These are phyloP conservation scores for Russula vinacea DNA, from an alignment of 768 basidiomycete species.

Conservation along the genomic window DNA sequence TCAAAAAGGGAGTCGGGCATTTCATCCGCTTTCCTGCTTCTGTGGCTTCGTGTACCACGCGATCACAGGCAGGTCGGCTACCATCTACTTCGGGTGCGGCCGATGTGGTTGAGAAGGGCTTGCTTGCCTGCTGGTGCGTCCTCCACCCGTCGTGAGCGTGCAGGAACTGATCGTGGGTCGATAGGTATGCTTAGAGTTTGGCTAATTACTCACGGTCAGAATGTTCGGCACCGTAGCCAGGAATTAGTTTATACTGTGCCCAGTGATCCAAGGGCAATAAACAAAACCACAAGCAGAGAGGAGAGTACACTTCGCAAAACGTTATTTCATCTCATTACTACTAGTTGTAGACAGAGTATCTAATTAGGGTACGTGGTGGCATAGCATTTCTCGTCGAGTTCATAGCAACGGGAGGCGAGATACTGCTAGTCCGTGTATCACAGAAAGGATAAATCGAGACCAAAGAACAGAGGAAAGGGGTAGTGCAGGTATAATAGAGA, in stretches of 20 bases:
- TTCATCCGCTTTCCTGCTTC: background rate
- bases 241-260: too few species aligned
- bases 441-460: background rate
- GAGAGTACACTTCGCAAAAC: conserved; percentile 7
- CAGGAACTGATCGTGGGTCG: background rate
- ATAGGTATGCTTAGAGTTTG: background rate
- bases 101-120: too few species aligned
- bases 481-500: conserved; percentile 26
- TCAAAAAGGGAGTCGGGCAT: background rate
- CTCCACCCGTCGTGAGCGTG: background rate
- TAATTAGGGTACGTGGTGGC: conserved; percentile 16
- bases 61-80: background rate
- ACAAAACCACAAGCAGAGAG: background rate
- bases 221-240: too few species aligned
- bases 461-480: background rate
- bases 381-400: conserved; percentile 13
- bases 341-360: conserved; percentile 20
- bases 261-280: too few species aligned
- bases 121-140: background rate
- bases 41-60: background rate
- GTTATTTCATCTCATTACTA: conserved; percentile 16
- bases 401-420: conserved; percentile 14
- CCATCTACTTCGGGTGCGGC: background rate
- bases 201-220: background rate
- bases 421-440: conserved; percentile 16